Evolutionary conservation across 371 early-diverging fungal species (phyloP).

Genomic region (Encephalitozoon intestinalis): DNA sequence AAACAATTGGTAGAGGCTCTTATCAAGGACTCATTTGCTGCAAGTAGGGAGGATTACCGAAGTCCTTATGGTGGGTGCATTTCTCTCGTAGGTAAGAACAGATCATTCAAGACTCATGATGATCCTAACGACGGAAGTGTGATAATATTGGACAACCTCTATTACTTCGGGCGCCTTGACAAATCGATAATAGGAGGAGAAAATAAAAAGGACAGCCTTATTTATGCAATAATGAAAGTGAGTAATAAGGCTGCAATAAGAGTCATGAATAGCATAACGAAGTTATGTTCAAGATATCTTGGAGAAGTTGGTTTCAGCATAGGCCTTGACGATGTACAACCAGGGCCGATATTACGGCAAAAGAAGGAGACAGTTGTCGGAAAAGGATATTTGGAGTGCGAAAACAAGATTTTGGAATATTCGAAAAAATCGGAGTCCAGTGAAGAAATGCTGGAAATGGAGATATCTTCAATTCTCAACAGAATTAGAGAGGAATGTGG

Average conservation of each 20-base stretch:
- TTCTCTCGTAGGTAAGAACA: conserved; percentile 23
- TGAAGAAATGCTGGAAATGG: conserved; percentile 42
- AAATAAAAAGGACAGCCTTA: conserved; percentile 74
- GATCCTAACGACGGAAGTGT: conserved; percentile 78
- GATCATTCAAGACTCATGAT: neutral
- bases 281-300: conserved; percentile 79
- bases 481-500: conserved; percentile 88
- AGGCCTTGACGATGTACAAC: conserved; percentile 83
- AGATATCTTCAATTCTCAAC: conserved; percentile 76
- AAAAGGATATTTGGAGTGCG: conserved; percentile 73
- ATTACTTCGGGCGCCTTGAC: conserved; percentile 84
- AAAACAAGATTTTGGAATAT: conserved; percentile 70
- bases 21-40: conserved; percentile 60
- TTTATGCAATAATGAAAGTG: conserved; percentile 80
- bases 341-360: conserved; percentile 67
- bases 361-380: conserved; percentile 72
- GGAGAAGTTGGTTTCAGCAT: conserved; percentile 64
- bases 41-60: neutral
- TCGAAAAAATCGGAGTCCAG: neutral
- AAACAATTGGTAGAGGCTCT: conserved; percentile 72
- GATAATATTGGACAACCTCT: conserved; percentile 76
- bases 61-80: neutral
- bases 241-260: conserved; percentile 72
- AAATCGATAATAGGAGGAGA: conserved; percentile 89
- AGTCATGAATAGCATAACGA: conserved; percentile 83